phyloP scores from a whole-genome alignment of 352 stramenopile species.

The Pythium coloratum region DNA sequence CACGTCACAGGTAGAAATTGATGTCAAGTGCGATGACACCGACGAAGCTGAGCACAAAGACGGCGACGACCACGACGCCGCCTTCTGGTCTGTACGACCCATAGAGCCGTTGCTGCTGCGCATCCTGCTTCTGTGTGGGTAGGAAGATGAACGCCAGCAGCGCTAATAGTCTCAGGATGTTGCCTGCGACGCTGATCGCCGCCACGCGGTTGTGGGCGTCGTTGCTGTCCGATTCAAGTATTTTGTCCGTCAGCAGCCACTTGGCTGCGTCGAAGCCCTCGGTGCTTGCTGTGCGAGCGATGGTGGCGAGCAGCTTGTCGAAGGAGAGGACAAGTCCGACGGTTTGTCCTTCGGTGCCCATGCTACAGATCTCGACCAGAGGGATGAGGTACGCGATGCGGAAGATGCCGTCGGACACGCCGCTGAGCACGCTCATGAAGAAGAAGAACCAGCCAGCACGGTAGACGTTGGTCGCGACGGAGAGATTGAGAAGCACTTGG shows the following conservation, averaged over 20 bases:
- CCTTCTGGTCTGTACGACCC: constrained; percentile 8
- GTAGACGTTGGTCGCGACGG: not conserved
- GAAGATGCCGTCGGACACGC: constrained; percentile 14
- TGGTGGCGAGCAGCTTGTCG: constrained; percentile 10
- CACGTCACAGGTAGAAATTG: constrained; percentile 4
- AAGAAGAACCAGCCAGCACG: constrained; percentile 16
- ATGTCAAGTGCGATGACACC: constrained; percentile 1
- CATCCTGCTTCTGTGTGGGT: constrained; percentile 25
- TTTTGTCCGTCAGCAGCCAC: not conserved
- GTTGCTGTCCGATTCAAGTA: not conserved
- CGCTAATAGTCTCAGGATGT: not conserved
- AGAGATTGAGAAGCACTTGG: not conserved
- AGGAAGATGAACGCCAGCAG: constrained; percentile 18
- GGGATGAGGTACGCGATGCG: constrained; percentile 5
- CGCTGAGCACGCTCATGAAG: constrained; percentile 1
- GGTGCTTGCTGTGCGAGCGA: constrained; percentile 3
- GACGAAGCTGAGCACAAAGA: constrained; percentile 5
- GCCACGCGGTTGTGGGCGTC: constrained; percentile 5
- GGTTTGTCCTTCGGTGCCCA: constrained; percentile 17
- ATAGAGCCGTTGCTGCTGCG: constrained; percentile 22
- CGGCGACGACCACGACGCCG: constrained; percentile 1
- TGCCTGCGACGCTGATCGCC: not conserved
- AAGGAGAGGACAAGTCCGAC: constrained; percentile 18
- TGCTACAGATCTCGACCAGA: constrained; percentile 11
- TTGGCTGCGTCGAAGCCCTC: constrained; percentile 2